Percentiles rank a stretch among this genome's conserved stretches.
phyloP scores from a whole-genome alignment of 805 yeast species.

The Yueomyces sinensis region DNA sequence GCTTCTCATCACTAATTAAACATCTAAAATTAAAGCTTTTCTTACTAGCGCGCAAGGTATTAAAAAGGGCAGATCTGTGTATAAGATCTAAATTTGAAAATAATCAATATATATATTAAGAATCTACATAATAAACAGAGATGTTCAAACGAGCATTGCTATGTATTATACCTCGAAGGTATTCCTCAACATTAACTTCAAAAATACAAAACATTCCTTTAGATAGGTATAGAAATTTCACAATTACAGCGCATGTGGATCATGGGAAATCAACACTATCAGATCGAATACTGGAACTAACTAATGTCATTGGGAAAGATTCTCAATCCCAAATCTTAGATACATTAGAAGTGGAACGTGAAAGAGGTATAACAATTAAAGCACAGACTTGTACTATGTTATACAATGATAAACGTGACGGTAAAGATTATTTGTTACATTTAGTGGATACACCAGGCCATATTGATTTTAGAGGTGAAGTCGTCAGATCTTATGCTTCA shows the following conservation, averaged over 20 bases:
- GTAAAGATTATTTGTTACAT: slow-evolving; percentile 71
- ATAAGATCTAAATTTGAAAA: no score
- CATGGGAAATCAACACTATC: slow-evolving; percentile 81
- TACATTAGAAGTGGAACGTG: slow-evolving; percentile 86
- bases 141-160: no score
- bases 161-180: no score
- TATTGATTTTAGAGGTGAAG: slow-evolving; percentile 85
- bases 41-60: no score
- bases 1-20: no score
- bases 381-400: slow-evolving; percentile 96
- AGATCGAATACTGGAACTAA: slow-evolving; percentile 74
- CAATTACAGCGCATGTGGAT: slow-evolving; percentile 94
- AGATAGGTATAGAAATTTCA: slow-evolving; percentile 74
- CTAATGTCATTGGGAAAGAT: slow-evolving; percentile 62
- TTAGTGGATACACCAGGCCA: slow-evolving; percentile 97
- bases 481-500: slow-evolving; percentile 85
- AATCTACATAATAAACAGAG: no score
- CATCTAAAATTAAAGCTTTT: no score
- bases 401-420: slow-evolving; percentile 40
- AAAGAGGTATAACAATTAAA: slow-evolving; percentile 91
- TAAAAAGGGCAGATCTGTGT: no score
- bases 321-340: slow-evolving; percentile 62
- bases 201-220: slow-evolving; percentile 66
- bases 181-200: no score
- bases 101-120: no score